Conservation (phyloP, 2,329 filamentous ascomycete species). For the Hypoxylon sp. region DNA sequence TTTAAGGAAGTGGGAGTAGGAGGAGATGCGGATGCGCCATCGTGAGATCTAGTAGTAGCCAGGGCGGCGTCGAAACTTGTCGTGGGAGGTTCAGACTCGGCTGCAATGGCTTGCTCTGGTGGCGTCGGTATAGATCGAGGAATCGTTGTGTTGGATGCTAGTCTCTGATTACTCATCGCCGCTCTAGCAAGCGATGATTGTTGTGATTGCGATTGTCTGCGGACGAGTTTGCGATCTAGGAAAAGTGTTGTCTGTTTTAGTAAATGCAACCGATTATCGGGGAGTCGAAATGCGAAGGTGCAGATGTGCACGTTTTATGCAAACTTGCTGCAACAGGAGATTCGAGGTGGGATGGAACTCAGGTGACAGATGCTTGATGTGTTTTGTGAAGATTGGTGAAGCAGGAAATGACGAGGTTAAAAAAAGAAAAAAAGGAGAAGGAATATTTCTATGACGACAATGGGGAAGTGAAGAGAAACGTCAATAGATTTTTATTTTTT, state of each 20-base stretch:
- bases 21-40: slow-evolving; percentile 46
- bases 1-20: slow-evolving; percentile 47
- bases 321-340: slow-evolving; percentile 21
- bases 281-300: slow-evolving; percentile 23
- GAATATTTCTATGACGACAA: neutral
- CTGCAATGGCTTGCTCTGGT: slow-evolving; percentile 38
- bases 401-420: neutral
- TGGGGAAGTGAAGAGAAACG: slow-evolving; percentile 4
- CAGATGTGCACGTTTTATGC: slow-evolving; percentile 25
- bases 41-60: slow-evolving; percentile 30
- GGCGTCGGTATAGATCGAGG: slow-evolving; percentile 49
- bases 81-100: slow-evolving; percentile 29
- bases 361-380: slow-evolving; percentile 18
- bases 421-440: neutral
- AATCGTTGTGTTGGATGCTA: slow-evolving; percentile 44
- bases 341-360: slow-evolving; percentile 31
- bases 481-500: neutral
- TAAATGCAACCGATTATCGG: slow-evolving; percentile 47
- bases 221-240: slow-evolving; percentile 49
- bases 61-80: slow-evolving; percentile 32
- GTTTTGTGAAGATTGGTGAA: slow-evolving; percentile 5
- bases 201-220: slow-evolving; percentile 52
- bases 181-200: slow-evolving; percentile 52
- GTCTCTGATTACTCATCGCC: slow-evolving; percentile 55
- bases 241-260: slow-evolving; percentile 36